These are phyloP conservation scores for Calonectria pauciramosa DNA, from an alignment of 2,329 filamentous ascomycete genomes.

Conservation along the genomic window DNA sequence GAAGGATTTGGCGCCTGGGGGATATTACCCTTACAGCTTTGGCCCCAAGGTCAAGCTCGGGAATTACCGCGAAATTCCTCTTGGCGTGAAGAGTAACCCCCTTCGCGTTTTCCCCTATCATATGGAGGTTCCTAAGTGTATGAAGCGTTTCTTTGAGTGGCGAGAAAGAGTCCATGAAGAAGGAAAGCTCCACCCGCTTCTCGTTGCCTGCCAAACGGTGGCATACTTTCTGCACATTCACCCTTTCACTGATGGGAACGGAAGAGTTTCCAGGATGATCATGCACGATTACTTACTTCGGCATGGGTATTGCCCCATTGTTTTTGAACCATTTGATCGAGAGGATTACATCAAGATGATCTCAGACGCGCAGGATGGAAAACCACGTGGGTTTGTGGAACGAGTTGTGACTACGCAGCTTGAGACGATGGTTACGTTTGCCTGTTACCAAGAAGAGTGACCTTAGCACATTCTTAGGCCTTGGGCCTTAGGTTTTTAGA, in stretches of 20 bases:
- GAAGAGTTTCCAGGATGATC: slow-evolving; percentile 11
- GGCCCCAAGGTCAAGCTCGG: slow-evolving; percentile 8
- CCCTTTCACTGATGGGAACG: slow-evolving; percentile 7
- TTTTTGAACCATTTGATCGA: slow-evolving; percentile 1
- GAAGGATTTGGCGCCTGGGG: background rate
- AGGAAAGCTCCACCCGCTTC: background rate
- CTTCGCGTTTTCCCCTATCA: slow-evolving; percentile 9
- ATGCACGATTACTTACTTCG: slow-evolving; percentile 21
- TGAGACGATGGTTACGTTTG: background rate
- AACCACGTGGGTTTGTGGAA: background rate
- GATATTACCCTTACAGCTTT: background rate
- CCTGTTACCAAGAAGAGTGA: background rate
- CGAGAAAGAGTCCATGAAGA: background rate
- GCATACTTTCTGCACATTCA: slow-evolving; percentile 18
- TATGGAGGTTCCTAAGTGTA: slow-evolving; percentile 1
- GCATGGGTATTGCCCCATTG: slow-evolving; percentile 1
- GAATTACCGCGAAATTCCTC: background rate
- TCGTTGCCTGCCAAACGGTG: slow-evolving; percentile 7
- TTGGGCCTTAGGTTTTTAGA: too few relatives aligned
- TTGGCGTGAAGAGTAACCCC: background rate
- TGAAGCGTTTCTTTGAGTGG: slow-evolving; percentile 17
- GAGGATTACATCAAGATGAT: slow-evolving; percentile 6
- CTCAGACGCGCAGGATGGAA: background rate
- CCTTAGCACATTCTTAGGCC: background rate
- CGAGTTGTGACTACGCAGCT: slow-evolving; percentile 1